A percentile compares a stretch with the other conserved stretches of the same genome.
Conservation (phyloP, 2,329 filamentous ascomycete genomes). For the Fusarium sublunatum region DNA sequence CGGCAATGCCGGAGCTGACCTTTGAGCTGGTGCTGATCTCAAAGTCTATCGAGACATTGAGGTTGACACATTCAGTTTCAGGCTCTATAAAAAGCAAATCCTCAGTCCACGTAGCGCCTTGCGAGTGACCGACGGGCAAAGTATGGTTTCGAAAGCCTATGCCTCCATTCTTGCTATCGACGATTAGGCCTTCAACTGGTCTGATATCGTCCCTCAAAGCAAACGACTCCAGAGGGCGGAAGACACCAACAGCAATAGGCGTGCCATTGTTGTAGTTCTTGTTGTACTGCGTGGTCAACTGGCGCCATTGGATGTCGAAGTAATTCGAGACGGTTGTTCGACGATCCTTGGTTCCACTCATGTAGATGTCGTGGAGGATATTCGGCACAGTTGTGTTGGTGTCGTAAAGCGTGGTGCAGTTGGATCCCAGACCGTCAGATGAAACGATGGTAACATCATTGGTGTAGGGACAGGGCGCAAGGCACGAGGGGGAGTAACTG, state of each 20-base stretch:
- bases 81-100: slow-evolving; percentile 61
- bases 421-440: slow-evolving; percentile 39
- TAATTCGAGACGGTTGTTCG: slow-evolving; percentile 30
- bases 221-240: slow-evolving; percentile 38
- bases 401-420: slow-evolving; percentile 28
- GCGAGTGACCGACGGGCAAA: slow-evolving; percentile 47
- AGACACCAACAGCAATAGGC: slow-evolving; percentile 45
- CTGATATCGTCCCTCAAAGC: slow-evolving; percentile 49
- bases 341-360: slow-evolving; percentile 34
- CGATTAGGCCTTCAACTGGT: slow-evolving; percentile 57
- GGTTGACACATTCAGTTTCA: slow-evolving; percentile 56
- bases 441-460: slow-evolving; percentile 28
- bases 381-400: slow-evolving; percentile 45
- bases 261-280: slow-evolving; percentile 48
- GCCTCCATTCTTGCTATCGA: slow-evolving; percentile 55
- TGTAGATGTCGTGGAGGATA: slow-evolving; percentile 35
- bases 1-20: slow-evolving; percentile 4
- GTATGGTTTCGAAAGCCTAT: slow-evolving; percentile 61
- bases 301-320: slow-evolving; percentile 38
- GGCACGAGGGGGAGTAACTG: slow-evolving; percentile 44
- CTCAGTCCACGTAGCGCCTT: slow-evolving; percentile 58
- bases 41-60: slow-evolving; percentile 58
- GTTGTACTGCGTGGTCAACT: slow-evolving; percentile 50
- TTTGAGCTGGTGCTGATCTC: slow-evolving; percentile 38
- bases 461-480: slow-evolving; percentile 44